A percentile compares a stretch with the other conserved stretches of the same genome.
These are phyloP conservation scores for Psilocybe mexicana DNA, from an alignment of 1,284 basidiomycete genomes.

Conservation along the genomic window DNA sequence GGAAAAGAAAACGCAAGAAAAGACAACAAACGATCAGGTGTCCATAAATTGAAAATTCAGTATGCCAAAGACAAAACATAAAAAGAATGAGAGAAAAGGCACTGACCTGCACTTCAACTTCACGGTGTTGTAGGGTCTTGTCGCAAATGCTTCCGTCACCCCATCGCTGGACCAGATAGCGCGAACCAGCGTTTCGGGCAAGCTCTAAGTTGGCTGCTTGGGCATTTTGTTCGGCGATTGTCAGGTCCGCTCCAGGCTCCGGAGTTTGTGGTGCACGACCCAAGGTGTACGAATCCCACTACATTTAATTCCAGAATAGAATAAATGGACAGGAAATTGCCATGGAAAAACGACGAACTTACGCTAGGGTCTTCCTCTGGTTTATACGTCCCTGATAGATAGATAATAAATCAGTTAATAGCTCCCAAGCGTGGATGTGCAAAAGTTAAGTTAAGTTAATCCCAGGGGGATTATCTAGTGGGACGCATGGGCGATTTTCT, in stretches of 20 bases:
- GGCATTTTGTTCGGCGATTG: conserved; percentile 64
- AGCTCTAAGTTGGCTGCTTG: conserved; percentile 70
- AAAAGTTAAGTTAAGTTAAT: conserved; percentile 9
- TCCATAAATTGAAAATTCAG: conserved; percentile 6
- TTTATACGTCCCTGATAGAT: conserved; percentile 57
- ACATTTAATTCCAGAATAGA: conserved; percentile 21
- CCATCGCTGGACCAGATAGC: conserved; percentile 92
- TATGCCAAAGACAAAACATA: conserved; percentile 17
- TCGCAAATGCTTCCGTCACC: conserved; percentile 89
- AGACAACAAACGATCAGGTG: conserved; percentile 19
- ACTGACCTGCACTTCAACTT: conserved; percentile 89
- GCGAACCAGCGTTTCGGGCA: conserved; percentile 73
- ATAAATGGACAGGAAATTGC: conserved; percentile 23
- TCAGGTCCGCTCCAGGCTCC: conserved; percentile 64
- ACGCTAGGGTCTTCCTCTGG: conserved; percentile 83
- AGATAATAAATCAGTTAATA: conserved; percentile 24
- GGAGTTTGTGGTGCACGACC: conserved; percentile 65
- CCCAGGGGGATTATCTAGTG: conserved; percentile 14
- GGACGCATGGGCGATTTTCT: conserved; percentile 16
- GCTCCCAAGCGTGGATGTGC: neutral
- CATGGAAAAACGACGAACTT: conserved; percentile 29
- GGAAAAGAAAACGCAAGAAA: conserved; percentile 18
- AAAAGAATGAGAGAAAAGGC: conserved; percentile 7
- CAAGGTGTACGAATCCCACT: conserved; percentile 84
- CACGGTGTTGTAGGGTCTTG: conserved; percentile 81